These are phyloP conservation scores for Fusarium cicatricum DNA, from an alignment of 2,329 filamentous ascomycete genomes.

Conservation along the genomic window DNA sequence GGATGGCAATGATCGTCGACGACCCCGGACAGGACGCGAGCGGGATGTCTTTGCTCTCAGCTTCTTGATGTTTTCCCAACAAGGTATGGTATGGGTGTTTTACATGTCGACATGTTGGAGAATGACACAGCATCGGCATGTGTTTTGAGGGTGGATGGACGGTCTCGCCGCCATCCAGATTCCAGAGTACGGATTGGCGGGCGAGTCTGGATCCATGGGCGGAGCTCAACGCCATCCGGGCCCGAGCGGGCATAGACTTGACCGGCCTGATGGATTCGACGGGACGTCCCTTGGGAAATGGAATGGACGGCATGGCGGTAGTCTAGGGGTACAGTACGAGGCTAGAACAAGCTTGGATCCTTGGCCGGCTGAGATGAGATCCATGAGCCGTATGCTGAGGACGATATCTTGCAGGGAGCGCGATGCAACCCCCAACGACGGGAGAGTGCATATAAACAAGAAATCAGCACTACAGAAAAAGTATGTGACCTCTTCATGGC, in stretches of 20 bases:
- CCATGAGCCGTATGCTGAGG: conserved; percentile 10
- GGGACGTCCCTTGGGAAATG: not conserved
- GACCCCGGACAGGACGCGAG: conserved; percentile 16
- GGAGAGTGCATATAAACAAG: conserved; percentile 17
- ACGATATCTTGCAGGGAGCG: not conserved
- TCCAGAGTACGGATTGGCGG: conserved; percentile 2
- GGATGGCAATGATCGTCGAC: conserved; percentile 26
- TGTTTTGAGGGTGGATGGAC: conserved; percentile 10
- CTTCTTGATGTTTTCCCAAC: conserved; percentile 10
- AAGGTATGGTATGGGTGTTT: not conserved
- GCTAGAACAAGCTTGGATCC: conserved; percentile 6
- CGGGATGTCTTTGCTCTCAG: conserved; percentile 13
- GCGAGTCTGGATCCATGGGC: conserved; percentile 5
- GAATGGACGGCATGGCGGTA: conserved; percentile 9
- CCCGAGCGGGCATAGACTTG: not conserved
- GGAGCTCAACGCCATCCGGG: conserved; percentile 5
- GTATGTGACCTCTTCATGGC: conserved; percentile 31
- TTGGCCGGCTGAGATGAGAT: conserved; percentile 29
- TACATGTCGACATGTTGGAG: not conserved
- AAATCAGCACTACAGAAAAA: conserved; percentile 7
- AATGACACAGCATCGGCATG: conserved; percentile 11
- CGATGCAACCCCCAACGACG: conserved; percentile 24
- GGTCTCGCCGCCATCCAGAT: conserved; percentile 8
- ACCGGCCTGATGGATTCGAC: not conserved
- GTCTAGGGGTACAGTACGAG: not conserved